Evolutionary conservation across 1,139 yeast species (phyloP), one percentile per base, ranked within the genome.

Genomic region (Pichia terricola): DNA sequence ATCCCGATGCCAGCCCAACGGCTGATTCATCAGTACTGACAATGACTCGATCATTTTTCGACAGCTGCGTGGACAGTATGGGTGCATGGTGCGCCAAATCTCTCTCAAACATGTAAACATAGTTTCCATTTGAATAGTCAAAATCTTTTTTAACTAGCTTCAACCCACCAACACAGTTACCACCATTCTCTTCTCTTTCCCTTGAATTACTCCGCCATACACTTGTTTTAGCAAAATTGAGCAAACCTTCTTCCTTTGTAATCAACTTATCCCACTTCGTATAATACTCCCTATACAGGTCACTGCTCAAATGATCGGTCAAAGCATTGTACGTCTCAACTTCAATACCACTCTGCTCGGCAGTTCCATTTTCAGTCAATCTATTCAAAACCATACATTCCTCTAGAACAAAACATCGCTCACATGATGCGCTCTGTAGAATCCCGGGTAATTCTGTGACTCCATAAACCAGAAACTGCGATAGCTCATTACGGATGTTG

Each of bases 1-100:
- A 63, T 0, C 95, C 96, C 45, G 70, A 70, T 2, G 88, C 77
- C 30, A 88, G 58, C 0, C 87, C 84, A 60, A 81, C 80, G 59
- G 82, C 88, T 1, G 95, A 95, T 0, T 62, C 53, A 54, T 85
- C 94, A 59, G 86, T 95, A 55, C 96, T 86, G 1, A 88, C 67
- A 26, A 83, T 70, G 2, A 89, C 73, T 35, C 75, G 62, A 57
- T 82, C 91, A 51, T 68, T 65, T 37, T 66, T 68, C 0, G 66
- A 42, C 2, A 82, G 55, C 48, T 78, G 83, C 0, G 77, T 63
- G 2, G 57, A 53, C 48, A 64, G 62, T 48, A 72, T 51, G 1
- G 63, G 46, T 2, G 53, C 46, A 7, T 48, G 45, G 0, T 44
- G 42, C 1, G 45, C 30, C 3, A 35, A 11, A 37, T 60, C 58